These are phyloP conservation scores for Colletotrichum theobromicola DNA, from an alignment of 2,329 filamentous ascomycete genomes.

Conservation along the genomic window DNA sequence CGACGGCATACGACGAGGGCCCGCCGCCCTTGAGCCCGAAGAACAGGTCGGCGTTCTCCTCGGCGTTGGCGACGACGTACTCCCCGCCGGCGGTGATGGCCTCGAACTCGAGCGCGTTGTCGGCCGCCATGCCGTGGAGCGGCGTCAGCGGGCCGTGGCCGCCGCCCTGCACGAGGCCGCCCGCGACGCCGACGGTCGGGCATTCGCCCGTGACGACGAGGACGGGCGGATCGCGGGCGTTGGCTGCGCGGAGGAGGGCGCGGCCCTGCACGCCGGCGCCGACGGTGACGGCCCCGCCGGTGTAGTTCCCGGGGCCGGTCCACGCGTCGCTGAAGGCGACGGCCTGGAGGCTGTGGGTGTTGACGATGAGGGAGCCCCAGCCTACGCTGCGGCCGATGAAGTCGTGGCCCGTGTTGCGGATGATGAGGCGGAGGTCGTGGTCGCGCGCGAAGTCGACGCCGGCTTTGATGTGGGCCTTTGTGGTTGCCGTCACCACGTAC, in stretches of 20 bases:
- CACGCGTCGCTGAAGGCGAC: slow-evolving; percentile 44
- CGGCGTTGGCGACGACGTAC: slow-evolving; percentile 46
- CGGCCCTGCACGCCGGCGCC: slow-evolving; percentile 56
- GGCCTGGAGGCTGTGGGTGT: slow-evolving; percentile 61
- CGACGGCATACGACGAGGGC: slow-evolving; percentile 55
- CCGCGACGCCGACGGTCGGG: slow-evolving; percentile 60
- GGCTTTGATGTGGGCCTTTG: slow-evolving; percentile 29
- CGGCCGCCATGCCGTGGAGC: slow-evolving; percentile 47
- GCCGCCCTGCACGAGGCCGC: slow-evolving; percentile 65
- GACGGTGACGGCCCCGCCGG: slow-evolving; percentile 55
- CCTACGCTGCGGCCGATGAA: slow-evolving; percentile 66
- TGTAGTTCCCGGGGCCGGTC: slow-evolving; percentile 42
- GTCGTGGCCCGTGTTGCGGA: slow-evolving; percentile 64
- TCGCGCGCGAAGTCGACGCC: slow-evolving; percentile 34
- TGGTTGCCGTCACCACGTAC: slow-evolving; percentile 31
- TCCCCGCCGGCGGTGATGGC: slow-evolving; percentile 50
- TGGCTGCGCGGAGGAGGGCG: slow-evolving; percentile 48
- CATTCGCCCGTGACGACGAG: slow-evolving; percentile 60
- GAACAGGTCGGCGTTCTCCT: slow-evolving; percentile 56
- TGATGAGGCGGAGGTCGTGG: slow-evolving; percentile 55
- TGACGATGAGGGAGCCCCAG: slow-evolving; percentile 60
- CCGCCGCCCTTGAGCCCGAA: slow-evolving; percentile 63
- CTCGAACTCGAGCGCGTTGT: slow-evolving; percentile 52
- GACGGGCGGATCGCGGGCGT: slow-evolving; percentile 41
- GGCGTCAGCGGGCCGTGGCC: slow-evolving; percentile 56